Percentiles rank a stretch among this genome's conserved stretches.
phyloP scores from a whole-genome alignment of 148 eudicot genomes.

The Fagopyrum homotropicum region DNA sequence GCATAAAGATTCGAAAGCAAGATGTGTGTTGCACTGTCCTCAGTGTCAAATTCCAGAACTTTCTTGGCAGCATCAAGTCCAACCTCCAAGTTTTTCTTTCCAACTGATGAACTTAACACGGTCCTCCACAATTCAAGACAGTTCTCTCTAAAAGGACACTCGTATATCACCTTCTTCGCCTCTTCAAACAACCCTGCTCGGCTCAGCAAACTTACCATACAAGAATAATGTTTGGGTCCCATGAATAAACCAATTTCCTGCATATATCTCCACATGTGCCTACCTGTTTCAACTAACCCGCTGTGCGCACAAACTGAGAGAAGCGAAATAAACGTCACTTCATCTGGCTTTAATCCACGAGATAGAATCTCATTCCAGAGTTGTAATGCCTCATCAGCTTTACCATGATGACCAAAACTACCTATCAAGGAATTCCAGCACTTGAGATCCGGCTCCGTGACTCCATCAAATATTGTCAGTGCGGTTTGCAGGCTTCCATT shows the following conservation, averaged over 20 bases:
- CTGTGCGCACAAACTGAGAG: constrained; percentile 76
- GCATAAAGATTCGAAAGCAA: constrained; percentile 68
- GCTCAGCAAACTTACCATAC: constrained; percentile 78
- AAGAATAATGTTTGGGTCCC: constrained; percentile 70
- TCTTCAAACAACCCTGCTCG: constrained; percentile 73
- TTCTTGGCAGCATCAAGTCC: constrained; percentile 55
- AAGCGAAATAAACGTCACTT: constrained; percentile 60
- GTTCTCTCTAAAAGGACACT: constrained; percentile 35
- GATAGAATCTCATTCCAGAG: constrained; percentile 40
- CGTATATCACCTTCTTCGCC: constrained; percentile 45
- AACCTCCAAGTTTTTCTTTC: constrained; percentile 30
- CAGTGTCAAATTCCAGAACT: constrained; percentile 35
- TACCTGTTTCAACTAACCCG: constrained; percentile 53
- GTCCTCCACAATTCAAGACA: constrained; percentile 64
- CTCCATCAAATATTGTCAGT: constrained; percentile 26
- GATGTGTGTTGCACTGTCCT: constrained; percentile 50
- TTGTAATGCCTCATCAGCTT: constrained; percentile 49
- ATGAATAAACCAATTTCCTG: constrained; percentile 39
- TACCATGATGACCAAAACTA: constrained; percentile 76
- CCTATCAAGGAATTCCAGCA: constrained; percentile 83
- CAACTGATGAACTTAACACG: constrained; percentile 56
- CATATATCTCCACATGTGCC: constrained; percentile 57
- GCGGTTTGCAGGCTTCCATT: constrained; percentile 62
- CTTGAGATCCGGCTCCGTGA: constrained; percentile 45
- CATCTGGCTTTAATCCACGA: constrained; percentile 43